Base-by-base conservation (phyloP, 1,284 basidiomycete species). In the Entoloma clypeatum region DNA sequence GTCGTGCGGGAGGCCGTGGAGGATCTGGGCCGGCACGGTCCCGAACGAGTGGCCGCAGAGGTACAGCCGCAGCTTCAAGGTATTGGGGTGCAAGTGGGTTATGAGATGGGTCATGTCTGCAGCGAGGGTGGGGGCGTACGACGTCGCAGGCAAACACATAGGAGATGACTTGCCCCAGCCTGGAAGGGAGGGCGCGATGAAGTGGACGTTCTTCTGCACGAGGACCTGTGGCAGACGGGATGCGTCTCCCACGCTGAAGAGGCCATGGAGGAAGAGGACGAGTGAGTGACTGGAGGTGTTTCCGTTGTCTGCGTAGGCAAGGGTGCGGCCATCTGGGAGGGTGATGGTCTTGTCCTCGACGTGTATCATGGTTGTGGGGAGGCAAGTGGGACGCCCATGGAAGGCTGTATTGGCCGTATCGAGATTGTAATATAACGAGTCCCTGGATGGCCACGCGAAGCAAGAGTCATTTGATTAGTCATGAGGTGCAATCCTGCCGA, bases 101-200 rank as follows among this genome's bases (percentile, higher is more conserved):
- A 81, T 63, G 26, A 81, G 61, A 6, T 65, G 58, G 1, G 67
- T 65, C 42, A 72, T 67, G 48, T 77, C 75, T 27, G 59, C 48
- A 16, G 64, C 62, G 41, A 81, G 59, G n/a, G 63, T 64, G n/a
- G 62, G 53, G 34, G 68, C 50, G 50, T 72, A 79, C 2, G 65
- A 48, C 0, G 51, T 52, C 5, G 60, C 46, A 25, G n/a, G n/a
- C 4, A 60, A 44, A 3, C 53, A 51, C 1, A 67, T 56, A 2
- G 72, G 64, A 0, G 76, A 75, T 1, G 77, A 71, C 31, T 63
- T 62, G 1, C 75, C 68, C 74, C 77, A 79, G 3, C 76, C 77
- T 7, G 75, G 70, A 14, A 79, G 67, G 4, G 76, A 72, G 0
- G 74, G 75, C 6, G 67, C 62, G 29, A 80, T 51, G 39, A 61